phyloP scores from a whole-genome alignment of 148 eudicot species.

The Beta vulgaris region DNA sequence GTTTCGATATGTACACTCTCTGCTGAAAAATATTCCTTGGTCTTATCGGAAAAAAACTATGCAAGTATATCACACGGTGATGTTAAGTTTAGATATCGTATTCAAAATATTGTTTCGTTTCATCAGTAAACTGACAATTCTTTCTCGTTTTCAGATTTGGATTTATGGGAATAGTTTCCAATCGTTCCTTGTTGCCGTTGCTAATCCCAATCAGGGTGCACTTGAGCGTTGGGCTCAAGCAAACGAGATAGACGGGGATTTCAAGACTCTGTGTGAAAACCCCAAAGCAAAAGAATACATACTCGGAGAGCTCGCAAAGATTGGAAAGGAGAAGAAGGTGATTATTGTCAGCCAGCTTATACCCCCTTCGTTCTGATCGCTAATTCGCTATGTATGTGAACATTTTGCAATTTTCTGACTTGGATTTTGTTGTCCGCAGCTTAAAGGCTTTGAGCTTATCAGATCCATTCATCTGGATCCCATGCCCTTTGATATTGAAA shows the following conservation, averaged over 20 bases:
- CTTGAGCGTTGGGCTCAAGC: conserved; percentile 63
- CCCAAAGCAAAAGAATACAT: conserved; percentile 63
- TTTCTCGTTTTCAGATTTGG: conserved; percentile 52
- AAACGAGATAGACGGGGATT: conserved; percentile 59
- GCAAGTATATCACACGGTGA: too few relatives aligned
- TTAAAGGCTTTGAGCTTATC: conserved; percentile 80
- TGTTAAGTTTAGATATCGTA: too few relatives aligned
- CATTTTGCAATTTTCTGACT: conserved; percentile 7
- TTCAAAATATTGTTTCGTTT: background rate
- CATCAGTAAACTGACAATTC: background rate
- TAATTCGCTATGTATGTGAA: background rate
- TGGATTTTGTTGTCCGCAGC: conserved; percentile 38
- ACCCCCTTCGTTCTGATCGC: background rate
- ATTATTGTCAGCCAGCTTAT: background rate
- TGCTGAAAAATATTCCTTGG: too few relatives aligned
- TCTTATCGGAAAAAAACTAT: too few relatives aligned
- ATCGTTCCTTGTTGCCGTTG: conserved; percentile 68
- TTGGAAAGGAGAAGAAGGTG: conserved; percentile 82
- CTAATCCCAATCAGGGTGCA: conserved; percentile 61
- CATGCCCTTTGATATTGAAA: conserved; percentile 71
- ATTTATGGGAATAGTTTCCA: conserved; percentile 81
- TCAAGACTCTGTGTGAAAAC: conserved; percentile 57
- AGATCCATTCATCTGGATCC: conserved; percentile 78
- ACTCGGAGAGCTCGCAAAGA: conserved; percentile 60
- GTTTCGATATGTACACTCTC: background rate